Evolutionary conservation across 2,329 filamentous ascomycete genomes (phyloP).

Genomic region (Beauveria asiatica): DNA sequence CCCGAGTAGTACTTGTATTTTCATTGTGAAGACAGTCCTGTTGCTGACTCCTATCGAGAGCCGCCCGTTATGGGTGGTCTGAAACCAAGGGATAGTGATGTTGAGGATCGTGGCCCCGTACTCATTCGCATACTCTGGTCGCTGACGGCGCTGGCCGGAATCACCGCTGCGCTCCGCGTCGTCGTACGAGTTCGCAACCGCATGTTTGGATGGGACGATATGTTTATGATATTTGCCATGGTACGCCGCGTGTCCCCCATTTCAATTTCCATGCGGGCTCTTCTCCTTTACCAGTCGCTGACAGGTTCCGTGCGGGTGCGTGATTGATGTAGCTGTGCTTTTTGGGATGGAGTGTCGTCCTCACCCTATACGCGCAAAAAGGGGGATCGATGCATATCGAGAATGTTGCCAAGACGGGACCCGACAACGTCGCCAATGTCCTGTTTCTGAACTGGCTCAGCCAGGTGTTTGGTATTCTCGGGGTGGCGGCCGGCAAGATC

Average conservation of each 20-base stretch:
- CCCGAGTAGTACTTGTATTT: no score
- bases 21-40: background rate
- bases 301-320: background rate
- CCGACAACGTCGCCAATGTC: slow-evolving; percentile 16
- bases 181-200: slow-evolving; percentile 10
- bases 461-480: slow-evolving; percentile 16
- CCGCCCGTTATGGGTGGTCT: background rate
- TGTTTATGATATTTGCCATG: slow-evolving; percentile 16
- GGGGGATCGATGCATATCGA: slow-evolving; percentile 14
- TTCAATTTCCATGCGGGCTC: no score
- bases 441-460: slow-evolving; percentile 16
- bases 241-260: slow-evolving; percentile 1
- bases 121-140: slow-evolving; percentile 13
- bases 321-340: slow-evolving; percentile 13
- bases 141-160: slow-evolving; percentile 13
- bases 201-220: slow-evolving; percentile 16
- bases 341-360: slow-evolving; percentile 14
- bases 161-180: slow-evolving; percentile 13
- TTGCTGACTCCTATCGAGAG: background rate
- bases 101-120: slow-evolving; percentile 12
- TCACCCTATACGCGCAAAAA: slow-evolving; percentile 15
- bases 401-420: slow-evolving; percentile 13
- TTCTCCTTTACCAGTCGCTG: background rate
- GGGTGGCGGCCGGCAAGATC: slow-evolving; percentile 17
- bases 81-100: background rate